Evolutionary conservation across 441 rosid species (phyloP).

Genomic region (Corymbia calophylla): DNA sequence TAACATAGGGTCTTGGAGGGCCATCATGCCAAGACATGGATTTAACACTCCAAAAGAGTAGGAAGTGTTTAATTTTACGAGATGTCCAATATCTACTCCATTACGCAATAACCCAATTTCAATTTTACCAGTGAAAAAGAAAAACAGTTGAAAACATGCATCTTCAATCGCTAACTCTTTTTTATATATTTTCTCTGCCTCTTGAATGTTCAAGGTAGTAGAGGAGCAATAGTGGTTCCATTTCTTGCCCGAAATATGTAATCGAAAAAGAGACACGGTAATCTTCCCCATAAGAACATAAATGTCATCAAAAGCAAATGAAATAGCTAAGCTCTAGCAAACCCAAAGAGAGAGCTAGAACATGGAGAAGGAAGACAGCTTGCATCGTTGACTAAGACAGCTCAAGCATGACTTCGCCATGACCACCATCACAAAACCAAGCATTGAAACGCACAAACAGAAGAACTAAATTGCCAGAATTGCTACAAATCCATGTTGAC

Average conservation of each 20-base stretch:
- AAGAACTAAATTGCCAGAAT: not conserved
- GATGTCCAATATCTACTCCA: not conserved
- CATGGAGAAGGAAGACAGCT: not conserved
- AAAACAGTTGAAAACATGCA: not conserved
- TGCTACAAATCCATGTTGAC: fast-evolving
- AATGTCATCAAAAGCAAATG: not conserved
- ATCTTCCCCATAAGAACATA: not conserved
- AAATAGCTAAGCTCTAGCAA: not conserved
- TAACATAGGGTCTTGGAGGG: not conserved
- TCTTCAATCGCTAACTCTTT: no score
- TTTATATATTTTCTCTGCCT: not conserved
- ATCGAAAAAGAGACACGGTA: no score
- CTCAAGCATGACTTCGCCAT: not conserved
- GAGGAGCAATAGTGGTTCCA: not conserved
- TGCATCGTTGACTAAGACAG: not conserved
- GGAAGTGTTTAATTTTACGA: not conserved
- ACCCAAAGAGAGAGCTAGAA: not conserved
- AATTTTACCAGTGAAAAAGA: not conserved
- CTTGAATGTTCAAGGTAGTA: not conserved
- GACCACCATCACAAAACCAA: not conserved
- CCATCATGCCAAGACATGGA: not conserved
- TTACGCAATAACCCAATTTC: not conserved
- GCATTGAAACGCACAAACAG: not conserved
- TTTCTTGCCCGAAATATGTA: not conserved
- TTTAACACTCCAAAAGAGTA: not conserved